These are phyloP conservation scores for Canavalia ensiformis DNA, from an alignment of 306 rosid species.

Conservation along the genomic window DNA sequence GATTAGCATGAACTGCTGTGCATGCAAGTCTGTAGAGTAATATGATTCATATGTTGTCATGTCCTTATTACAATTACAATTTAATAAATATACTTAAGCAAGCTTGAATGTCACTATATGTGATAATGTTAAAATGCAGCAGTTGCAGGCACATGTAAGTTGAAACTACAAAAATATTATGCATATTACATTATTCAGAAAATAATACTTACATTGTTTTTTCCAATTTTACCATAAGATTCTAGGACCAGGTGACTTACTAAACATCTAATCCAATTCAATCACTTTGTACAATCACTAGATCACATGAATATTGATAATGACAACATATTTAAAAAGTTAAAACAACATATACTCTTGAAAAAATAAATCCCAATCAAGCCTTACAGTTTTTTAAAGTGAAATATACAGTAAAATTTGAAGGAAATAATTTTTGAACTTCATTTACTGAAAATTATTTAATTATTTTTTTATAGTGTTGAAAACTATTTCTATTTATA, in stretches of 20 bases:
- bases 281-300: background rate
- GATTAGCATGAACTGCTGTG: background rate
- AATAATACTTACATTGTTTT: background rate
- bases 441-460: background rate
- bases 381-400: background rate
- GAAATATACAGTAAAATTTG: background rate
- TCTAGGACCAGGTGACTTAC: background rate
- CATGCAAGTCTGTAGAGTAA: no score
- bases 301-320: background rate
- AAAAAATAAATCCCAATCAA: background rate
- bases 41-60: background rate
- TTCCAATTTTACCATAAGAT: no score
- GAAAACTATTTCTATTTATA: background rate
- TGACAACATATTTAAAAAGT: background rate
- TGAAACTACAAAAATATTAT: background rate
- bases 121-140: background rate
- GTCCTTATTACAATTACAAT: background rate
- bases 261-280: background rate
- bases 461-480: no score
- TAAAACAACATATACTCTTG: background rate
- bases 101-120: background rate
- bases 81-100: background rate
- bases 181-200: background rate
- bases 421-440: background rate
- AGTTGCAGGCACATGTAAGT: background rate